Percentiles rank a stretch among this genome's conserved stretches.
Conservation (phyloP, 441 rosid species). For the Pelargonium australe region DNA sequence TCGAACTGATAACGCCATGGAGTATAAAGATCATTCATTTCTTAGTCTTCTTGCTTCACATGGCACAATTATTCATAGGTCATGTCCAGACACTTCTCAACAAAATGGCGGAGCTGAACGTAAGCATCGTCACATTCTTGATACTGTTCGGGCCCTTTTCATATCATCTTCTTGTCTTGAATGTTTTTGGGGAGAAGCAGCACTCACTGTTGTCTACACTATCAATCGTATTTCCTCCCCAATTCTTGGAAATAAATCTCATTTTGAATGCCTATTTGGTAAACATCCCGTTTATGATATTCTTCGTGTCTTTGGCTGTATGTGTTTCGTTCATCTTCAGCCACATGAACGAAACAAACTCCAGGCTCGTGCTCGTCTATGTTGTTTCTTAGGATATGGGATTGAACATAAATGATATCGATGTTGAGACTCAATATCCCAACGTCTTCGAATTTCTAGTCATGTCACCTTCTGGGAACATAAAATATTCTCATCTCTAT, state of each 20-base stretch:
- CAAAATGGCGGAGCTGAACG: conserved; percentile 19
- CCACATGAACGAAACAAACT: conserved; percentile 3
- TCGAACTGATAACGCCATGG: conserved; percentile 1
- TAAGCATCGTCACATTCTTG: conserved; percentile 16
- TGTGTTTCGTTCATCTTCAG: background rate
- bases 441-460: background rate
- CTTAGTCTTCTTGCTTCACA: background rate
- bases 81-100: conserved; percentile 16
- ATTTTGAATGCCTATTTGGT: background rate
- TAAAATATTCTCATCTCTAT: background rate
- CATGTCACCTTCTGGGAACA: conserved; percentile 8
- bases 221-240: background rate
- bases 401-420: background rate
- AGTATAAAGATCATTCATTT: background rate
- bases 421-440: background rate
- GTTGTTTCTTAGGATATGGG: background rate
- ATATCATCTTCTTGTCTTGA: background rate
- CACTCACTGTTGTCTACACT: background rate
- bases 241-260: background rate
- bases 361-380: background rate
- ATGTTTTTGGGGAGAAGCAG: background rate
- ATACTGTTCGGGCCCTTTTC: background rate
- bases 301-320: background rate
- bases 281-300: background rate
- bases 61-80: conserved; percentile 2